Percentiles rank a stretch among this genome's conserved stretches.
These are phyloP conservation scores for Cryptosporidium viatorum DNA, from an alignment of 169 alveolate species.

Conservation along the genomic window DNA sequence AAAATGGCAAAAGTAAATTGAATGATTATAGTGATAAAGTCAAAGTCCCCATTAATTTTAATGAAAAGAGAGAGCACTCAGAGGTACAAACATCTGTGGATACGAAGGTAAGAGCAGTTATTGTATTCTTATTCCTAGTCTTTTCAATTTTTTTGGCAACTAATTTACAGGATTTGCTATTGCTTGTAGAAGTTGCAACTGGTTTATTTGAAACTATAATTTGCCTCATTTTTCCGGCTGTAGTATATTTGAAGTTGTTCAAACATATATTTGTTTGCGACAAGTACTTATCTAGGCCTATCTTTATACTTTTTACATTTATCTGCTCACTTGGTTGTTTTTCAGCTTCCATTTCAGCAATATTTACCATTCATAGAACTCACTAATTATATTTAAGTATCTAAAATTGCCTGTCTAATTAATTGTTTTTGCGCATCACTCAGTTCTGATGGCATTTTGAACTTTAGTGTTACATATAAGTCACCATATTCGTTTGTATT, in stretches of 20 bases:
- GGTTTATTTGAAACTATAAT: slow-evolving; percentile 69
- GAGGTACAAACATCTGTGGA: slow-evolving; percentile 2
- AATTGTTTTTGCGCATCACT: slow-evolving; percentile 77
- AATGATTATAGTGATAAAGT: not conserved
- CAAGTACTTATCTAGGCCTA: slow-evolving; percentile 11
- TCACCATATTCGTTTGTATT: slow-evolving; percentile 82
- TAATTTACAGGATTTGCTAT: slow-evolving; percentile 30
- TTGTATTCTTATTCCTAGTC: slow-evolving; percentile 28
- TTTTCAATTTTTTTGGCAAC: slow-evolving; percentile 44
- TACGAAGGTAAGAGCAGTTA: slow-evolving; percentile 22
- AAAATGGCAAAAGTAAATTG: not conserved
- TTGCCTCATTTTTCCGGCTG: slow-evolving; percentile 49
- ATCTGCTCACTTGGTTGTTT: slow-evolving; percentile 69
- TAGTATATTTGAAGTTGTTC: slow-evolving; percentile 59
- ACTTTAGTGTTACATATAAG: slow-evolving; percentile 81
- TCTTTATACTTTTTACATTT: slow-evolving; percentile 17
- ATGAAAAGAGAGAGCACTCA: not conserved
- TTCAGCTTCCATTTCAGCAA: slow-evolving; percentile 68
- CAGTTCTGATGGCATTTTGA: slow-evolving; percentile 82
- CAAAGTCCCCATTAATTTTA: not conserved
- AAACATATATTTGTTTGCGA: slow-evolving; percentile 18
- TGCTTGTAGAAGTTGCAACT: slow-evolving; percentile 72
- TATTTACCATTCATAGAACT: slow-evolving; percentile 10
- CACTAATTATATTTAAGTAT: slow-evolving; percentile 31
- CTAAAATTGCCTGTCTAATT: slow-evolving; percentile 79